Conservation (phyloP, 371 early-diverging fungal genomes). For the Rhizopus sp. region DNA sequence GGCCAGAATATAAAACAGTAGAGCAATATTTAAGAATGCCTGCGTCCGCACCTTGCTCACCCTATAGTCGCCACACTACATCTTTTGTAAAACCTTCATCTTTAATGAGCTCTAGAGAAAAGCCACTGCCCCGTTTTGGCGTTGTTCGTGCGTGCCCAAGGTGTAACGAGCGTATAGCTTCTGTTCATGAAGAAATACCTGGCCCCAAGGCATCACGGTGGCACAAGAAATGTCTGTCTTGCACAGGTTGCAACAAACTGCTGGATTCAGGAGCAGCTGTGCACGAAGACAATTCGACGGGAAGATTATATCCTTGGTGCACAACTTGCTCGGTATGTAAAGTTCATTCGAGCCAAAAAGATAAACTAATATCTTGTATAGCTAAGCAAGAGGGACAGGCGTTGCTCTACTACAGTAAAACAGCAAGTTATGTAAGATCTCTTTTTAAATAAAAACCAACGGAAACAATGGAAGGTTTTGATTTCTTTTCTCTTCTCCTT, state of each 20-base stretch:
- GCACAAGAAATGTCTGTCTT: slow-evolving; percentile 44
- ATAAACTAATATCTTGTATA: no score
- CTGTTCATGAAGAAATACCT: slow-evolving; percentile 47
- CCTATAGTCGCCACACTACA: no score
- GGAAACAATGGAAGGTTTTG: no score
- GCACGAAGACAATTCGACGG: slow-evolving; percentile 17
- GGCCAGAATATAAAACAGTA: no score
- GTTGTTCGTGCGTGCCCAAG: slow-evolving; percentile 38
- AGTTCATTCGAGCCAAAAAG: no score
- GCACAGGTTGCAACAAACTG: slow-evolving; percentile 36
- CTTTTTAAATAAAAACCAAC: no score
- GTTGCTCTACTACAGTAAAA: no score
- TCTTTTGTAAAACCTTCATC: slow-evolving; percentile 28
- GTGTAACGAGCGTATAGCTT: slow-evolving; percentile 34
- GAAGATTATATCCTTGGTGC: slow-evolving; percentile 35
- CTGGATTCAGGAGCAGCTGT: slow-evolving; percentile 47
- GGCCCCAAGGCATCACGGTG: slow-evolving; percentile 48
- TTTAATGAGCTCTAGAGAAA: slow-evolving; percentile 38
- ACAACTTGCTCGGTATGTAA: slow-evolving; percentile 38
- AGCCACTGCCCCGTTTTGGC: slow-evolving; percentile 44
- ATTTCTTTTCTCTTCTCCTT: no score
- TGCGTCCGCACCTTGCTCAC: no score
- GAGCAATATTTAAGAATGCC: no score
- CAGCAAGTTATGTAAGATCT: no score
- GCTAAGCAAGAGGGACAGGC: no score